Percentiles rank a stretch among this genome's conserved stretches.
Evolutionary conservation across 768 basidiomycete species (phyloP).

Genomic region (Russula compacta): DNA sequence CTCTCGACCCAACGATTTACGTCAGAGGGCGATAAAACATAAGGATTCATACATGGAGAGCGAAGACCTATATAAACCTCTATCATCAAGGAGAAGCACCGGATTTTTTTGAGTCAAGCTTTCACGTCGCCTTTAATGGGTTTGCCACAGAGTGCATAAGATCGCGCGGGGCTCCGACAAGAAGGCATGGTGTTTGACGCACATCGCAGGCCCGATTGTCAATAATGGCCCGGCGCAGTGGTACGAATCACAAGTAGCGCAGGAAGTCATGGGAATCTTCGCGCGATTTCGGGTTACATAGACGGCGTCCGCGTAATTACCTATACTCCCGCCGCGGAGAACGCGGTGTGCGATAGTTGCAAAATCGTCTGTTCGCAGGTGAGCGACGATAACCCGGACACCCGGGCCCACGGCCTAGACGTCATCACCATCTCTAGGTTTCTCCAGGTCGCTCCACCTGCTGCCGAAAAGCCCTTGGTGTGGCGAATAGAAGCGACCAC

Average conservation of each 20-base stretch:
- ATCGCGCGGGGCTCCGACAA: not conserved
- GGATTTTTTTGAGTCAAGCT: not conserved
- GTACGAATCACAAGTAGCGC: constrained; percentile 4
- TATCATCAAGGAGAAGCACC: not conserved
- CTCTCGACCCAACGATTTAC: not conserved
- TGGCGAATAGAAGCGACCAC: not conserved
- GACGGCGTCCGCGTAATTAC: not conserved
- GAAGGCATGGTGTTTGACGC: not conserved
- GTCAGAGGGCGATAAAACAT: not conserved
- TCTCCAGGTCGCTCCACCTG: constrained; percentile 5
- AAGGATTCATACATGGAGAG: not conserved
- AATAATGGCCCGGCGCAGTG: not conserved
- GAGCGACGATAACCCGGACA: not conserved
- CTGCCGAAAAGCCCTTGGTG: not conserved
- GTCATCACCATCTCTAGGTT: constrained; percentile 5
- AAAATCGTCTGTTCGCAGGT: not conserved
- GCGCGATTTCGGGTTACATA: constrained; percentile 8
- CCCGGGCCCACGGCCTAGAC: constrained; percentile 1
- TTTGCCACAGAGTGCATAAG: not conserved
- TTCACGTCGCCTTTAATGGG: constrained; percentile 4
- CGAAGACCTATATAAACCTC: not conserved
- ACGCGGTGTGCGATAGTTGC: constrained; percentile 2
- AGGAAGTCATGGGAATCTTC: not conserved
- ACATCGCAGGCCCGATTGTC: not conserved
- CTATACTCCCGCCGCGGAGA: constrained; percentile 1